Conservation (phyloP, 345 rosid species). For the Cardamine occulta region DNA sequence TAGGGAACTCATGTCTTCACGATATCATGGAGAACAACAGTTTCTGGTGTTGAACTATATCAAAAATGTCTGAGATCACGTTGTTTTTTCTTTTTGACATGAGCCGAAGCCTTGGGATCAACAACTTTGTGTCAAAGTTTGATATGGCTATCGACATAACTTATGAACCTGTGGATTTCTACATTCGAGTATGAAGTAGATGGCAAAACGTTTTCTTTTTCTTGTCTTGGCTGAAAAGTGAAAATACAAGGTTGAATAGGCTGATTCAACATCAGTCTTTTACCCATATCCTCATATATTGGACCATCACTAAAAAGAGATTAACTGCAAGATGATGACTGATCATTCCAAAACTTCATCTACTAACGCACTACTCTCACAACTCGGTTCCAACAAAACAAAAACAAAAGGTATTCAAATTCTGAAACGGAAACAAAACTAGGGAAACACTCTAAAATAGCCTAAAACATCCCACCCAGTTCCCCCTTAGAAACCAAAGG, state of each 20-base stretch:
- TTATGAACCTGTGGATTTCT: not conserved
- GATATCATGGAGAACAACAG: not conserved
- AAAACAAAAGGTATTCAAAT: not conserved
- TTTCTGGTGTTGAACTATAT: not conserved
- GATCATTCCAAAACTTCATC: slow-evolving; percentile 27
- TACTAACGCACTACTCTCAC: slow-evolving; percentile 5
- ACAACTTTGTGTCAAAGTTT: not conserved
- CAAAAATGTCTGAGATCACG: not conserved
- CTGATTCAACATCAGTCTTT: slow-evolving; percentile 14
- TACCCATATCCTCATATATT: not conserved
- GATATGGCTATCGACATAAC: too few relatives aligned
- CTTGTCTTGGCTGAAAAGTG: not conserved
- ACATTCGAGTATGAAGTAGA: not conserved
- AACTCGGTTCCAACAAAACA: slow-evolving; percentile 4
- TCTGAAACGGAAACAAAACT: slow-evolving; percentile 7
- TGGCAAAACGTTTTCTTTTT: not conserved
- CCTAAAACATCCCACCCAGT: slow-evolving; percentile 25
- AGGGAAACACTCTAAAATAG: not conserved
- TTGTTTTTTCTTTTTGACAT: not conserved
- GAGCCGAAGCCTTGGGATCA: not conserved
- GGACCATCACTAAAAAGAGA: slow-evolving; percentile 7
- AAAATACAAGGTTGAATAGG: not conserved
- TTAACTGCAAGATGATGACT: not conserved
- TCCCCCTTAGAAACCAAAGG: slow-evolving; percentile 21
- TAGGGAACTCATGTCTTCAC: not conserved